A percentile compares a stretch with the other conserved stretches of the same genome.
Evolutionary conservation across 2,329 filamentous ascomycete species (phyloP).

Genomic region (Bipolaris zeicola): DNA sequence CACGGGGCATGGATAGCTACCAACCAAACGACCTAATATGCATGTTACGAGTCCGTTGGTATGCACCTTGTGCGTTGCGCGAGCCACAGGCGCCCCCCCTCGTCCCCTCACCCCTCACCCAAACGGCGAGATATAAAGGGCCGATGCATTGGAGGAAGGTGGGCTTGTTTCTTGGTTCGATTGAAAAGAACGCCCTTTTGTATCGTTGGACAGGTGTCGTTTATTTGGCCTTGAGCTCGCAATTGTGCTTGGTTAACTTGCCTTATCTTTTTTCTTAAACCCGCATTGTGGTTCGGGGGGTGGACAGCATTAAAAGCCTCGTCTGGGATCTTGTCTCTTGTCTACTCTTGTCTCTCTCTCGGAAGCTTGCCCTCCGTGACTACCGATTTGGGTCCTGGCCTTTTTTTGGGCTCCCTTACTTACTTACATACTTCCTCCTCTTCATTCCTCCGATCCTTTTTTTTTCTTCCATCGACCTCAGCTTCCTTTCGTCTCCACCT

Average conservation of each 20-base stretch:
- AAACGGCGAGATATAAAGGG: conserved; percentile 11
- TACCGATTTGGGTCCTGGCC: neutral
- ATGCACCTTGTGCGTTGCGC: too few species aligned
- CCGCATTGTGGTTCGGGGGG: too few species aligned
- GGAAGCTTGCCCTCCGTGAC: neutral
- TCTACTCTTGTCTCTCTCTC: neutral
- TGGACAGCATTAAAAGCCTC: neutral
- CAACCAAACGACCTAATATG: conserved; percentile 2
- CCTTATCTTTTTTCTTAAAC: too few species aligned
- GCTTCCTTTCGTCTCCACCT: conserved; percentile 1
- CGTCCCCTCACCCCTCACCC: neutral
- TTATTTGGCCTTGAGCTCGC: too few species aligned
- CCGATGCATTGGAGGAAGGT: neutral
- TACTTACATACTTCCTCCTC: neutral
- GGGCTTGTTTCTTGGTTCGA: neutral
- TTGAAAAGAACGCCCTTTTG: too few species aligned
- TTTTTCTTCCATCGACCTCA: neutral
- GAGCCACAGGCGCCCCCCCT: too few species aligned
- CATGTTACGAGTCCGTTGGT: too few species aligned
- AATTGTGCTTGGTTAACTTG: too few species aligned
- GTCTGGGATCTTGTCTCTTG: neutral
- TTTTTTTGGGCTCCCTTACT: neutral
- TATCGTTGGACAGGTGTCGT: too few species aligned
- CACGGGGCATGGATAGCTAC: conserved; percentile 2
- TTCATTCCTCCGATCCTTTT: neutral